Evolutionary conservation across 1,139 yeast species (phyloP), one percentile per base, ranked within the genome.

Genomic region (Debaryomycetaceae sp.): DNA sequence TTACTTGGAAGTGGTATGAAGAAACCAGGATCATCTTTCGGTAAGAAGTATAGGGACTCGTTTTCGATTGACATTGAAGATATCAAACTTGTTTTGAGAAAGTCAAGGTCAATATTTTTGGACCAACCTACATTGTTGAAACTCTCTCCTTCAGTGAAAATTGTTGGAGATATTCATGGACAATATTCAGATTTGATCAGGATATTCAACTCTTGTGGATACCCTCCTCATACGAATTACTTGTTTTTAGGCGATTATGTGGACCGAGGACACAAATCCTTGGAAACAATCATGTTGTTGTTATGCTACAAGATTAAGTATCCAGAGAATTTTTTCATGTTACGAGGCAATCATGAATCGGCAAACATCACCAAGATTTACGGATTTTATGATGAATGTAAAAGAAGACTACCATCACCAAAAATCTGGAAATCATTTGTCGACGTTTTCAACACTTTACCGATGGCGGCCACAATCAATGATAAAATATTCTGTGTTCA

Each of bases 141-240:
- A 62, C 72, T 93, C 49, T 82, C 90, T 14, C 96, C 98, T 0
- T 98, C 99, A 0, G 99, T 93, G 14, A 93, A 93, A 66, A 91
- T 93, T 36, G 98, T 91, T 6, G 99, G 98, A 39, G 99, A 93
- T 63, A 96, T 93, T 35, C 99, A 93, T 66, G 98, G 99, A 17
- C 99, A 93, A 64, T 93, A 85, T 65, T 87, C 90, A 43, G 99
- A 93, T 66, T 72, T 93, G 55, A 83, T 93, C 52, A 80, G 98
- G 53, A 78, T 93, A 54, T 93, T 93, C 65, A 90, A 95, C 41
- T 89, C 88, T 70, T 91, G 98, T 71, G 99, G 98, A 22, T 93
- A 89, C 67, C 99, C 99, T n/a, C 99, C 99, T 3, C 81, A 87
- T 50, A 81, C 97, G 17, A 93, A 93, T 63, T 93, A 90, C 66